Conservation (phyloP, 805 yeast species). For the Sugiyamaella floridensis region DNA sequence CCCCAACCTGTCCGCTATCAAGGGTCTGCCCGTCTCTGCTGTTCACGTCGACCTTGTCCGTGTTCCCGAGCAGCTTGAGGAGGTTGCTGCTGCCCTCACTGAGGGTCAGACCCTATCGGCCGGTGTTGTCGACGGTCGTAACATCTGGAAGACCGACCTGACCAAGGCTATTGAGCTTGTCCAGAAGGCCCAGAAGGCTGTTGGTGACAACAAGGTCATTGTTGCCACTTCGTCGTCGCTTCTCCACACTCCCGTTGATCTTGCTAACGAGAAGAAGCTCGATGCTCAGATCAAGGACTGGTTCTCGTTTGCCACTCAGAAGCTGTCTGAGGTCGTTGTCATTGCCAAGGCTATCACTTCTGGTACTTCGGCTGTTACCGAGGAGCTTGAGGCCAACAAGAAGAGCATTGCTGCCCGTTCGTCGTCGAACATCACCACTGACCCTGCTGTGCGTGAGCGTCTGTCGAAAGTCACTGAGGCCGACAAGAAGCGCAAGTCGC, state of each 20-base stretch:
- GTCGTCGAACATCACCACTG: conserved; percentile 83
- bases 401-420: conserved; percentile 78
- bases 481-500: conserved; percentile 72
- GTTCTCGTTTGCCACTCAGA: conserved; percentile 98
- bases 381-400: conserved; percentile 77
- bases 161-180: conserved; percentile 78
- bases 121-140: conserved; percentile 98
- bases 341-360: conserved; percentile 84
- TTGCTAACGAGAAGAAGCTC: conserved; percentile 84
- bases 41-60: conserved; percentile 96
- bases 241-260: conserved; percentile 97
- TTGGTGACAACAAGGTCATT: conserved; percentile 66
- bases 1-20: conserved; percentile 88
- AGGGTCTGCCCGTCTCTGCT: conserved; percentile 87
- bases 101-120: conserved; percentile 79
- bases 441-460: conserved; percentile 83
- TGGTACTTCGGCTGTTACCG: conserved; percentile 58
- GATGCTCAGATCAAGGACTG: conserved; percentile 89
- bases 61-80: conserved; percentile 92
- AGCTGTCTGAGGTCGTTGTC: conserved; percentile 82
- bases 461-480: conserved; percentile 58
- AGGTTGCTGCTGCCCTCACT: conserved; percentile 59
- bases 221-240: conserved; percentile 95
- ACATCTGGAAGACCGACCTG: conserved; percentile 98
- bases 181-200: conserved; percentile 71